These are phyloP conservation scores for Neonectria coccinea DNA, from an alignment of 2,329 filamentous ascomycete species.

Conservation along the genomic window DNA sequence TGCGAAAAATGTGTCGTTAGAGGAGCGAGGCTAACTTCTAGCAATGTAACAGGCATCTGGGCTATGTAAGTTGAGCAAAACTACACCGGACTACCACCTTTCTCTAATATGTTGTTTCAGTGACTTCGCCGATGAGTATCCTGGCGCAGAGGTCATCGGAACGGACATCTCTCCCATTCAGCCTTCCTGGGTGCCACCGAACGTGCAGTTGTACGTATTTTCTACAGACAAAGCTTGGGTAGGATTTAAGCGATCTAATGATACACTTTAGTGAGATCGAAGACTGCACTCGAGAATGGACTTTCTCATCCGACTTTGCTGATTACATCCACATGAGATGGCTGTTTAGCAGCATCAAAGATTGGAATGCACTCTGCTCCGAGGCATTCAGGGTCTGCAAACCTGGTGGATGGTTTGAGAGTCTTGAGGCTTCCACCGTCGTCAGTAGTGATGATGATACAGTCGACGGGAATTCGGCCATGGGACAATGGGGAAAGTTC, in stretches of 20 bases:
- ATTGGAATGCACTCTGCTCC: slow-evolving; percentile 66
- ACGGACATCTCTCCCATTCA: slow-evolving; percentile 70
- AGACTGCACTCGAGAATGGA: slow-evolving; percentile 49
- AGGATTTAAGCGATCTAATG: background rate
- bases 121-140: slow-evolving; percentile 59
- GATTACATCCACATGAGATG: slow-evolving; percentile 72
- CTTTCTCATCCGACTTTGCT: slow-evolving; percentile 52
- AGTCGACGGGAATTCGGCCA: slow-evolving; percentile 41
- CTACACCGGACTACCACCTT: accelerated
- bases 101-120: slow-evolving; percentile 48
- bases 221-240: background rate
- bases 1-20: no score
- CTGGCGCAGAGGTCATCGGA: slow-evolving; percentile 58
- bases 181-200: slow-evolving; percentile 60
- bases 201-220: slow-evolving; percentile 55
- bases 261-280: slow-evolving; percentile 34
- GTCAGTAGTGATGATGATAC: slow-evolving; percentile 48
- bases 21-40: background rate
- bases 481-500: slow-evolving; percentile 46
- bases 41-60: slow-evolving; percentile 54
- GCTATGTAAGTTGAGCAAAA: slow-evolving; percentile 53
- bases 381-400: slow-evolving; percentile 65
- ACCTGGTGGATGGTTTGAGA: slow-evolving; percentile 63
- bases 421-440: slow-evolving; percentile 45
- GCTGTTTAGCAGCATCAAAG: slow-evolving; percentile 66